Base-by-base conservation (phyloP, 163 green algal species). In the Scenedesmus sp. region DNA sequence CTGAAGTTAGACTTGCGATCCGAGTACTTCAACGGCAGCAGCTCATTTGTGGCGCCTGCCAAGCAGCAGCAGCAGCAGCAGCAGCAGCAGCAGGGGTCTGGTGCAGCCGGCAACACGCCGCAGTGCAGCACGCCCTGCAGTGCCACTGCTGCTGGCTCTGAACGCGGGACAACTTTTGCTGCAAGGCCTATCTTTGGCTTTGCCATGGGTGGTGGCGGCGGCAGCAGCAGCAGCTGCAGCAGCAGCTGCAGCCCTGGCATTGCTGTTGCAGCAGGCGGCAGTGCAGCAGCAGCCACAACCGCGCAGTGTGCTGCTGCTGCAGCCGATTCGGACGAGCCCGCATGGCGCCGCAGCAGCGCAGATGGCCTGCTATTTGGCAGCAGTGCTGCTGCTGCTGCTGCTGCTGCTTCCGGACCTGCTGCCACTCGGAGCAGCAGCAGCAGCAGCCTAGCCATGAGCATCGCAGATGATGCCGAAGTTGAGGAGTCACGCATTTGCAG, bases 381-480 rank as follows among this genome's bases (percentile, higher is more conserved):
- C 87, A 77, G 70, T 26, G 13, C 52, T 7, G 9, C 46, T 57
- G 66, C 67, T 59, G 9, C 46, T 57, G 66, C 67, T 59, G 81
- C 52, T 52, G 52, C 12, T 54, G 59, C 57, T 6, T 77, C 56
- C 4, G 83, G 54, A 7, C 23, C 54, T 55, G n/a, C 56, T n/a
- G 83, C 56, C 83, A 74, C 67, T 2, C 52, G 87, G 2, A 91
- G 73, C 73, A 91, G 87, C 55, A 91, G 87, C 54, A 91, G 87
- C 87, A 85, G 87, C 73, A 91, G 87, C 77, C 55, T 91, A 20
- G 70, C 52, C 34, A 73, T 91, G 67, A 91, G 87, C 56, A 86
- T 56, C 10, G 52, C 56, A 54, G 87, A 91, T n/a, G 87, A 91
- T 60, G 87, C 87, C 20, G 87, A 91, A 52, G 73, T 91, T n/a